Percentiles rank a stretch among this genome's conserved stretches.
phyloP scores from a whole-genome alignment of 345 rosid species.

The Populus nigra region DNA sequence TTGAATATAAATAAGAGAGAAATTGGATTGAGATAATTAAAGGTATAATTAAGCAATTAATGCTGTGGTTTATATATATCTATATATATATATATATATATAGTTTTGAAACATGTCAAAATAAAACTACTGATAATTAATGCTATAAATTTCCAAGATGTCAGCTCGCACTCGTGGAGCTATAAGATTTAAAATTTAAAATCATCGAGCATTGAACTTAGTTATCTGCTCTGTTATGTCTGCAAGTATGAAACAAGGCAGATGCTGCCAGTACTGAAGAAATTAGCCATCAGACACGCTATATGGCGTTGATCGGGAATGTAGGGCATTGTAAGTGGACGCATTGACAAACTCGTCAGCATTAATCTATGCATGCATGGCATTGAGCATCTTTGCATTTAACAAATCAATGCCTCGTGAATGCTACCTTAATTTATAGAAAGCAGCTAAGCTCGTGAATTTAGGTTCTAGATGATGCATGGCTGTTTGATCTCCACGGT shows the following conservation, averaged over 20 bases:
- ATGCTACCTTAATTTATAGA: background rate
- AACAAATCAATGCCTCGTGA: constrained; percentile 12
- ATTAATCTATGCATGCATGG: background rate
- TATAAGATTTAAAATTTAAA: background rate
- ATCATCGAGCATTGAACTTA: background rate
- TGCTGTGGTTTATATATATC: no score
- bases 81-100: no score
- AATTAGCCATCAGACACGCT: constrained; percentile 24
- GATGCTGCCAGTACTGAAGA: constrained; percentile 3
- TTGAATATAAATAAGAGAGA: no score
- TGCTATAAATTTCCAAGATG: background rate
- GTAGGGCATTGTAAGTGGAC: constrained; percentile 38
- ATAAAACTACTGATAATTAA: no score
- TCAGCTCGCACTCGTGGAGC: background rate
- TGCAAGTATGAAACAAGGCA: constrained; percentile 17
- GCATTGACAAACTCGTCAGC: background rate
- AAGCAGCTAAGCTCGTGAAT: background rate
- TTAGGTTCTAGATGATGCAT: background rate
- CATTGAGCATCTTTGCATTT: background rate
- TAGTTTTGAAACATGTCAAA: no score
- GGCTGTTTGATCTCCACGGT: background rate
- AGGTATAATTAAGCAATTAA: no score
- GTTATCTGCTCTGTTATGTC: background rate
- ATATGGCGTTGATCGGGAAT: constrained; percentile 19
- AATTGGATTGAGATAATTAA: no score